Base-by-base conservation (phyloP, 768 basidiomycete species). In the Collybia mongolica region DNA sequence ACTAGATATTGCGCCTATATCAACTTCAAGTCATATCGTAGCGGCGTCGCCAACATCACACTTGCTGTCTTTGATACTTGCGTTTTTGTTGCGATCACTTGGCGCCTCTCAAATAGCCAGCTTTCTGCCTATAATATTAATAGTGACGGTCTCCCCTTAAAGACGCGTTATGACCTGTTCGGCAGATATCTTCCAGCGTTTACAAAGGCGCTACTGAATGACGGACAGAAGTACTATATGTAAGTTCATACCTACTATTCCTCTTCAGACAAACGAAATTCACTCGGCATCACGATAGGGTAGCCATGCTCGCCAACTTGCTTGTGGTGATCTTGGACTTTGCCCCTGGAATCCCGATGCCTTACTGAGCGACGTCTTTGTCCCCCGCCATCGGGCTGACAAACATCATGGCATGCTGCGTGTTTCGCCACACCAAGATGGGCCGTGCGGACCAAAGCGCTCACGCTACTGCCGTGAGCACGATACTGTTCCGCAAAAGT, bases 171-270 rank as follows among this genome's bases (percentile, higher is more conserved):
- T 2, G 42, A 65, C n/a, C 14, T 64, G 8, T 50, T 60, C 0
- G 62, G 60, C 18, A 52, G 49, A 12, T 45, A 42, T 3, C 53
- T 64, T 1, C 60, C 64, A 11, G 53, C 54, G 5, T 46, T 68
- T 15, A 58, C 62, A 6, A 47, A 54, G 17, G 63, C 60, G 0
- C 22, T 67, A 5, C 45, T 67, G 5, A 58, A 54, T 37, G 58
- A 62, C n/a, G 69, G 69, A 2, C 67, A 67, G 46, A 60, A 61
- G 20, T 68, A 67, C 49, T 68, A 70, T 36, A 45, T 67, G 69
- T 66, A 12, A 9, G 11, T 32, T 3, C 11, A 32, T 32, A 5
- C 32, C 32, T 7, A 26, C 4, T 32, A 5, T 32, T 32, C 32
- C 11, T 32, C 14, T 32, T 2, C 7, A 11, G 7, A 9, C 9